These are phyloP conservation scores for Cladosporium oxysporum DNA, from an alignment of 2,329 filamentous ascomycete species.

Conservation along the genomic window DNA sequence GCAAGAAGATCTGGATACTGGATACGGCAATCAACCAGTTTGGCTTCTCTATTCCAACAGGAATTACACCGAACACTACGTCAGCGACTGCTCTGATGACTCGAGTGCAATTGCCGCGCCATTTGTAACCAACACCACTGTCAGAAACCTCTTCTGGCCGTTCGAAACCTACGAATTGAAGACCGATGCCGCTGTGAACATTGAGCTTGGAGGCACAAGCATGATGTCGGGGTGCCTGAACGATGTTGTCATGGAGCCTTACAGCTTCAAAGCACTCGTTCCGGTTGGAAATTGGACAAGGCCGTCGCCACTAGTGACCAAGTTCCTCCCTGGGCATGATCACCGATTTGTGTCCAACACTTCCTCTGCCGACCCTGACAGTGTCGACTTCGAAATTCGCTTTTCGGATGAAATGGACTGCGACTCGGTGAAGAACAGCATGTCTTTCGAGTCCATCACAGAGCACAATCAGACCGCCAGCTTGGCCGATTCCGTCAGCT, in stretches of 20 bases:
- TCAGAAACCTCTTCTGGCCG: slow-evolving; percentile 65
- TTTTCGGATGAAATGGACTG: slow-evolving; percentile 66
- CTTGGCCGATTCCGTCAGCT: slow-evolving; percentile 51
- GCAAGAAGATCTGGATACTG: slow-evolving; percentile 52
- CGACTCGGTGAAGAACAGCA: slow-evolving; percentile 50
- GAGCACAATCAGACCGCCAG: slow-evolving; percentile 46
- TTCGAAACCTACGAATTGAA: slow-evolving; percentile 57
- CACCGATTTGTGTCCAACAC: slow-evolving; percentile 53
- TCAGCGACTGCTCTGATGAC: slow-evolving; percentile 57
- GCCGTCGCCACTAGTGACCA: slow-evolving; percentile 61
- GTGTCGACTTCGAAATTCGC: slow-evolving; percentile 54
- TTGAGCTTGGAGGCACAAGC: slow-evolving; percentile 38
- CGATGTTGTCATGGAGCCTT: slow-evolving; percentile 55
- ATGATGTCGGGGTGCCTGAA: slow-evolving; percentile 58
- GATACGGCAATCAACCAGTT: slow-evolving; percentile 49
- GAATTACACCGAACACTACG: slow-evolving; percentile 53
- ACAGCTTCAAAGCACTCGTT: slow-evolving; percentile 62
- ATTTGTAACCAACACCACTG: slow-evolving; percentile 55
- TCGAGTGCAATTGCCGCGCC: slow-evolving; percentile 57
- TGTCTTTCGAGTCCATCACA: slow-evolving; percentile 57
- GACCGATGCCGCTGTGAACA: slow-evolving; percentile 38
- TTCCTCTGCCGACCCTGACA: slow-evolving; percentile 18
- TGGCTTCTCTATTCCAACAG: slow-evolving; percentile 57
- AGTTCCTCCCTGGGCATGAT: slow-evolving; percentile 63
- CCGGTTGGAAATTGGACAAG: slow-evolving; percentile 52